These are phyloP conservation scores for Dianthus caryophyllus DNA, from an alignment of 148 eudicot species.

Conservation along the genomic window DNA sequence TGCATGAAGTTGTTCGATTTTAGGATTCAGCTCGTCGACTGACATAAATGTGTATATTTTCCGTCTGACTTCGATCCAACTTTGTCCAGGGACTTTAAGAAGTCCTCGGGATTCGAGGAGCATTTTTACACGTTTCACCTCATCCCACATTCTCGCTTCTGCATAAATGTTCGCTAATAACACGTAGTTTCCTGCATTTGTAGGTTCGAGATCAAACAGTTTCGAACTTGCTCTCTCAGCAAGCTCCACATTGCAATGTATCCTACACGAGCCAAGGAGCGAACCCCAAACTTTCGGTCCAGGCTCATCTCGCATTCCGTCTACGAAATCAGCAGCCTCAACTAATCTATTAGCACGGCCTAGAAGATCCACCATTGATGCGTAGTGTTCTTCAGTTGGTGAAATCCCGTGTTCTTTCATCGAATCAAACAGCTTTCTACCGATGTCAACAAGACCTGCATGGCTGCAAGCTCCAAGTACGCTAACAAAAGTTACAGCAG, in stretches of 20 bases:
- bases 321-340: conserved; percentile 68
- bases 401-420: conserved; percentile 54
- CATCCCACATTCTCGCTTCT: conserved; percentile 72
- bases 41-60: conserved; percentile 65
- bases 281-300: conserved; percentile 88
- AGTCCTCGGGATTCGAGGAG: conserved; percentile 59
- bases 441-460: conserved; percentile 71
- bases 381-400: conserved; percentile 81
- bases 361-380: conserved; percentile 84
- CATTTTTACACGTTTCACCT: conserved; percentile 62
- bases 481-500: conserved; percentile 67
- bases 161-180: conserved; percentile 82
- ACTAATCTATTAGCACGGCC: conserved; percentile 86
- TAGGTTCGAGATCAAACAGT: conserved; percentile 80
- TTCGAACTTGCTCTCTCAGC: conserved; percentile 74
- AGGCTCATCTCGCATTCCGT: conserved; percentile 67
- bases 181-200: conserved; percentile 89
- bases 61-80: conserved; percentile 78
- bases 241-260: conserved; percentile 78
- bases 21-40: conserved; percentile 78
- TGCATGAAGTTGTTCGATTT: conserved; percentile 66
- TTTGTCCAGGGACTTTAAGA: conserved; percentile 64
- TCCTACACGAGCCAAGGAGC: conserved; percentile 88
- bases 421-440: conserved; percentile 55
- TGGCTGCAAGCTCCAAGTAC: conserved; percentile 94